Base-by-base conservation (phyloP, 345 rosid species). In the Brassica incana region DNA sequence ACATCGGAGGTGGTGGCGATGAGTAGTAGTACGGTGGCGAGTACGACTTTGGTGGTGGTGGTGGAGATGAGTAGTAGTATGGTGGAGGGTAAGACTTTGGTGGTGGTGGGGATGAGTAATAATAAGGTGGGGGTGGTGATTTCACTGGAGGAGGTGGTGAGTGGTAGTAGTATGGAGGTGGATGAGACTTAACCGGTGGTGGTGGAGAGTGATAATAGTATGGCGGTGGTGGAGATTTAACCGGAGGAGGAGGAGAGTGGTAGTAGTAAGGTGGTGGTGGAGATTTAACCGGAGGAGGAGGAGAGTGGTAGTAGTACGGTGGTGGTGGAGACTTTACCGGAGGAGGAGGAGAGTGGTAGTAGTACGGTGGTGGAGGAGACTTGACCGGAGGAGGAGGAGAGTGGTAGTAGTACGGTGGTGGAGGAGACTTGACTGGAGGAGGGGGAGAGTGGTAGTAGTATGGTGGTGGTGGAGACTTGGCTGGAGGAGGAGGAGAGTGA, bases 1-100 rank as follows among this genome's bases (percentile, higher is more conserved):
- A 71, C 1, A 72, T 25, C 0, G 92, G 92, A 16, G 92, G 92
- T 7, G 91, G 92, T 9, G 92, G 92, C 2, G 92, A 88, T 1
- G 84, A 83, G 23, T 88, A 88, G 3, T 77, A 77, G 69, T 87
- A 85, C 0, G 91, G 88, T 10, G 88, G 90, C 0, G 86, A 83
- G 1, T 75, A 83, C 12, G 81, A 79, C 5, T 81, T 72, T 5
- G 72, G 29, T 1, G 89, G 91, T 1, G 91, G 91, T 9, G 91
- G 91, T 2, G 91, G 91, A 0, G 90, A 86, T 7, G 86, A 72
- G 32, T 88, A 88, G 8, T 61, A 1, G 64, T 88, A 88, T 4
- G 87, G 91, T 0, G 87, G 82, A 0, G 84, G 79, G 48, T 70
- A 71, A 14, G 83, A 79, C 3, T 83, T 77, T 54, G 61, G 61